phyloP scores from a whole-genome alignment of 2,329 filamentous ascomycete genomes.

The Penicillium sp. region DNA sequence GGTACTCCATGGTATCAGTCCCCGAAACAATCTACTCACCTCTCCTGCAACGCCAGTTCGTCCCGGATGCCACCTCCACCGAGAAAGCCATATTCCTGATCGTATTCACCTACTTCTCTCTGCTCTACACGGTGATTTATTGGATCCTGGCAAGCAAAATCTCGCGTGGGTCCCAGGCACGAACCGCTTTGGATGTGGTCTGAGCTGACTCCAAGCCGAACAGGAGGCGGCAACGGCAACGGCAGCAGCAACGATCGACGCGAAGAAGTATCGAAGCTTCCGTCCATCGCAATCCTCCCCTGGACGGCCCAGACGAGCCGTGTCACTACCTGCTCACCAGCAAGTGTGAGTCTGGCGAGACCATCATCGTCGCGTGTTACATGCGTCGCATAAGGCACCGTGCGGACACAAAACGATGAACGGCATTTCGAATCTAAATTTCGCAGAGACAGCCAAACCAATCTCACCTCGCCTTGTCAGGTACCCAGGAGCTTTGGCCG shows the following conservation, averaged over 20 bases:
- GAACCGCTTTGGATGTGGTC: neutral
- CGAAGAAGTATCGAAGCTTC: neutral
- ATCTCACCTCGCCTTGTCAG: neutral
- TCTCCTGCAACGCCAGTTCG: neutral
- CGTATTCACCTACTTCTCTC: neutral
- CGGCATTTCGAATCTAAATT: neutral
- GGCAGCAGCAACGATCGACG: neutral
- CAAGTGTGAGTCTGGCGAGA: neutral
- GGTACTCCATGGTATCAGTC: slow-evolving; percentile 1
- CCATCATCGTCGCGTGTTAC: neutral
- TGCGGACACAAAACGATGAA: neutral
- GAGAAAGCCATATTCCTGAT: slow-evolving; percentile 2
- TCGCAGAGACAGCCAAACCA: neutral
- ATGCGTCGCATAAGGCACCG: neutral
- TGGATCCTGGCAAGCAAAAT: slow-evolving; percentile 3
- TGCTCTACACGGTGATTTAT: slow-evolving; percentile 4
- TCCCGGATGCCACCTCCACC: slow-evolving; percentile 2
- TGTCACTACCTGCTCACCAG: neutral
- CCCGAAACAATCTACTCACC: neutral
- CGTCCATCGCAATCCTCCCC: neutral
- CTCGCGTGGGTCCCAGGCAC: neutral
- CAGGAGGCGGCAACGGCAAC: neutral
- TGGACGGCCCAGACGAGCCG: neutral
- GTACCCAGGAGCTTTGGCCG: slow-evolving; percentile 13
- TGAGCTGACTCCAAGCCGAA: neutral